Evolutionary conservation across 2,329 filamentous ascomycete species (phyloP).

Genomic region (Aureobasidium sp.): DNA sequence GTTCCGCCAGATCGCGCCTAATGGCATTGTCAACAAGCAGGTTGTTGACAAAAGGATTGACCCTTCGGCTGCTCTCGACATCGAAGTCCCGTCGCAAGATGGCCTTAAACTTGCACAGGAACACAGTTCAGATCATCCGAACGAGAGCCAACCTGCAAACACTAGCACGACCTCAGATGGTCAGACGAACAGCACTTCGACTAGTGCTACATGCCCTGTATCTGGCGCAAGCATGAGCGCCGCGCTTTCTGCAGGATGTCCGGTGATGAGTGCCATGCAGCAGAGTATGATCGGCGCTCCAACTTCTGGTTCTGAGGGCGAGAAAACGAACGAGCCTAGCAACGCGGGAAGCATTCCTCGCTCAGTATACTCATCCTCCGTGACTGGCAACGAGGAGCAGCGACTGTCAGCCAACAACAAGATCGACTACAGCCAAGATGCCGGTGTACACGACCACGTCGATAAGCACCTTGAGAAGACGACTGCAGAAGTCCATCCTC

Average conservation of each 20-base stretch:
- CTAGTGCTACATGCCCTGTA: background rate
- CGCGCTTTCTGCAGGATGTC: background rate
- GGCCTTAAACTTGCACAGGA: constrained; percentile 18
- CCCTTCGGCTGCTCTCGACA: constrained; percentile 19
- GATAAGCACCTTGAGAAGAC: constrained; percentile 23
- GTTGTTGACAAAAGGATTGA: constrained; percentile 28
- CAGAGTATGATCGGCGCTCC: background rate
- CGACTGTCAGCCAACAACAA: constrained; percentile 8
- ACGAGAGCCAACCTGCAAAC: background rate
- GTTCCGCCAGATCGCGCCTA: constrained; percentile 54
- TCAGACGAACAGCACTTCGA: background rate
- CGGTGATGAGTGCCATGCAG: constrained; percentile 1
- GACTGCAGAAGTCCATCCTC: constrained; percentile 24
- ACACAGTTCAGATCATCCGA: constrained; percentile 13
- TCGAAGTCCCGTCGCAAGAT: constrained; percentile 13
- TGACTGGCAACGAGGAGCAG: constrained; percentile 16
- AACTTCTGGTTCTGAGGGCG: background rate
- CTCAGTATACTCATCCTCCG: constrained; percentile 18
- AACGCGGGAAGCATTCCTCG: constrained; percentile 1
- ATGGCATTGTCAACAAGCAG: constrained; percentile 39
- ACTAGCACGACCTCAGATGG: background rate
- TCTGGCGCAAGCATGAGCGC: constrained; percentile 6
- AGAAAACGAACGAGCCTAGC: background rate
- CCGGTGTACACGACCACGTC: constrained; percentile 20
- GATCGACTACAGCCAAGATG: constrained; percentile 18